phyloP scores from a whole-genome alignment of 345 rosid genomes.

The Gossypium longicalyx region DNA sequence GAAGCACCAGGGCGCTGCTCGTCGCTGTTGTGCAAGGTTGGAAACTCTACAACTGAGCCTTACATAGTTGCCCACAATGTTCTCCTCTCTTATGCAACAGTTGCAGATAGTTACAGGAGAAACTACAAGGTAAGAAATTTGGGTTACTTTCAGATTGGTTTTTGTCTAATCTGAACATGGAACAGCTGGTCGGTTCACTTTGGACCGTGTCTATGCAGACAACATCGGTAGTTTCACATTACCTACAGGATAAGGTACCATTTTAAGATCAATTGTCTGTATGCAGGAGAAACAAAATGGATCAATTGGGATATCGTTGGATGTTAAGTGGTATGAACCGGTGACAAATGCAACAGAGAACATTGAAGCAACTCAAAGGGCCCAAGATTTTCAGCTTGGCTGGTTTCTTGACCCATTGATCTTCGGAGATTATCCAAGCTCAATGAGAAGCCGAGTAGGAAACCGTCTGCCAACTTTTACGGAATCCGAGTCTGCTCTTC shows the following conservation, averaged over 20 bases:
- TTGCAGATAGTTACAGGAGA: slow-evolving; percentile 52
- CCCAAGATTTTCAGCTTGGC: slow-evolving; percentile 97
- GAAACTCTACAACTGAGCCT: slow-evolving; percentile 86
- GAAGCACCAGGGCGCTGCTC: slow-evolving; percentile 85
- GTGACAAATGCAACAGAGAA: slow-evolving; percentile 49
- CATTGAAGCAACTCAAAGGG: slow-evolving; percentile 79
- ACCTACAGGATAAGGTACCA: not conserved
- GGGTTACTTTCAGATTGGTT: not conserved
- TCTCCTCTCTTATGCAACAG: slow-evolving; percentile 68
- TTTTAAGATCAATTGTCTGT: not conserved
- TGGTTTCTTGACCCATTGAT: slow-evolving; percentile 91
- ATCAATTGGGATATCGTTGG: slow-evolving; percentile 61
- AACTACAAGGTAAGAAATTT: slow-evolving; percentile 55
- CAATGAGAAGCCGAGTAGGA: slow-evolving; percentile 76
- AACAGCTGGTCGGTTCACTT: not conserved
- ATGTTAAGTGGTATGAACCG: slow-evolving; percentile 81
- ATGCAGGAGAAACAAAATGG: slow-evolving; percentile 68
- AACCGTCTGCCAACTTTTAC: slow-evolving; percentile 70
- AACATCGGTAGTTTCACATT: not conserved
- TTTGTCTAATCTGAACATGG: not conserved
- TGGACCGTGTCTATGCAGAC: not conserved
- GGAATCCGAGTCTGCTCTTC: slow-evolving; percentile 45
- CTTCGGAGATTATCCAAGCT: slow-evolving; percentile 77
- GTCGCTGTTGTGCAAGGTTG: slow-evolving; percentile 55
- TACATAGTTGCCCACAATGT: slow-evolving; percentile 78